Conservation (phyloP, 148 eudicot genomes). For the Amaranthus palmeri region DNA sequence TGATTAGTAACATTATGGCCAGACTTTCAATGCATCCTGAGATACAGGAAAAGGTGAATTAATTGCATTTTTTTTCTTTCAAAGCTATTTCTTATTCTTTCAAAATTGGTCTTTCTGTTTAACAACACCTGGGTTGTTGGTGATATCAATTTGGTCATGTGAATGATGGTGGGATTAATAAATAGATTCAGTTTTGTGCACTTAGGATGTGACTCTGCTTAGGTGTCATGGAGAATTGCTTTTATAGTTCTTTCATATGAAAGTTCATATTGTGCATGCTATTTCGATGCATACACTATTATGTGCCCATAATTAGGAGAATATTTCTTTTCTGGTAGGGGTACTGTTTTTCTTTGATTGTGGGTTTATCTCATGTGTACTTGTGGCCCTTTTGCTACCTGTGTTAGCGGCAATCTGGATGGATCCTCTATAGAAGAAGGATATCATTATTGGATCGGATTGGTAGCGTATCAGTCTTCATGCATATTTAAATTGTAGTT, state of each 20-base stretch:
- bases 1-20: conserved; percentile 40
- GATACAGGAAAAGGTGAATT: conserved; percentile 42
- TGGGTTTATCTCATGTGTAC: neutral
- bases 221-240: no score
- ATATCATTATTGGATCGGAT: neutral
- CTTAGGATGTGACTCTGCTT: neutral
- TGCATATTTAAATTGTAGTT: neutral
- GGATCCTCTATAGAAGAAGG: no score
- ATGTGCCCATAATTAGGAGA: neutral
- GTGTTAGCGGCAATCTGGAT: no score
- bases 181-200: neutral
- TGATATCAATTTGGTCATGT: neutral
- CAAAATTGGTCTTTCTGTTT: neutral
- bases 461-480: neutral
- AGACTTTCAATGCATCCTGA: conserved; percentile 43
- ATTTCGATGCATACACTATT: neutral
- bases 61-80: neutral
- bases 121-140: conserved; percentile 1
- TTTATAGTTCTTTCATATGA: neutral
- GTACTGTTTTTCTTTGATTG: neutral
- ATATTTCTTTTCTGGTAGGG: neutral
- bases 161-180: neutral
- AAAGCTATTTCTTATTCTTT: neutral
- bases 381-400: neutral
- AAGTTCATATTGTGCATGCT: neutral